Conservation (phyloP, 2,329 filamentous ascomycete genomes). For the Fusarium xylarioides region DNA sequence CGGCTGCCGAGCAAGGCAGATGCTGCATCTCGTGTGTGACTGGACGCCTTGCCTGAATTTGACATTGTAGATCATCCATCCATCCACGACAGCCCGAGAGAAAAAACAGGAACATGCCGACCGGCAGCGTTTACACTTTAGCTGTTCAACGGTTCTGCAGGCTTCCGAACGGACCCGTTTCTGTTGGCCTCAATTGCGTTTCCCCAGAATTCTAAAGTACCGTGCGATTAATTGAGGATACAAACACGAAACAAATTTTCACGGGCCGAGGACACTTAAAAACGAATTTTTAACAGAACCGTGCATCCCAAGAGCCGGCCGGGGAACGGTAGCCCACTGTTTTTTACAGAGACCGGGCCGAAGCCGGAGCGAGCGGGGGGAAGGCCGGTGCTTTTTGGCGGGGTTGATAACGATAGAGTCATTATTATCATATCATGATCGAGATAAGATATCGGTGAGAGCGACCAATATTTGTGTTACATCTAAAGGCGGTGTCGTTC, state of each 20-base stretch:
- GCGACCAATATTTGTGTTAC: not conserved
- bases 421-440: not conserved
- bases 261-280: not conserved
- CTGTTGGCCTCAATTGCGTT: conserved; percentile 1
- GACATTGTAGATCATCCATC: conserved; percentile 7
- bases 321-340: conserved; percentile 28
- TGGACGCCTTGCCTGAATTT: conserved; percentile 7
- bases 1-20: not conserved
- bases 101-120: conserved; percentile 11
- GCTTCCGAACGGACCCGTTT: not conserved
- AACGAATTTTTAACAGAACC: not conserved
- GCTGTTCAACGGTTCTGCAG: conserved; percentile 16
- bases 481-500: conserved; percentile 21
- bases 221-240: conserved; percentile 28
- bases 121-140: not conserved
- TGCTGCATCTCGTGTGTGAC: not conserved
- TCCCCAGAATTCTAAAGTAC: conserved; percentile 30
- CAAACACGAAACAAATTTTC: not conserved
- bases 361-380: conserved; percentile 32
- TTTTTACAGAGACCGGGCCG: conserved; percentile 24
- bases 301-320: conserved; percentile 9
- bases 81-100: not conserved
- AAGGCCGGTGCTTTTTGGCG: conserved; percentile 17
- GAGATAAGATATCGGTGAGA: conserved; percentile 25
- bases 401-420: conserved; percentile 17